Base-by-base conservation (phyloP, 352 stramenopile genomes). In the Phytophthora pluvialis region DNA sequence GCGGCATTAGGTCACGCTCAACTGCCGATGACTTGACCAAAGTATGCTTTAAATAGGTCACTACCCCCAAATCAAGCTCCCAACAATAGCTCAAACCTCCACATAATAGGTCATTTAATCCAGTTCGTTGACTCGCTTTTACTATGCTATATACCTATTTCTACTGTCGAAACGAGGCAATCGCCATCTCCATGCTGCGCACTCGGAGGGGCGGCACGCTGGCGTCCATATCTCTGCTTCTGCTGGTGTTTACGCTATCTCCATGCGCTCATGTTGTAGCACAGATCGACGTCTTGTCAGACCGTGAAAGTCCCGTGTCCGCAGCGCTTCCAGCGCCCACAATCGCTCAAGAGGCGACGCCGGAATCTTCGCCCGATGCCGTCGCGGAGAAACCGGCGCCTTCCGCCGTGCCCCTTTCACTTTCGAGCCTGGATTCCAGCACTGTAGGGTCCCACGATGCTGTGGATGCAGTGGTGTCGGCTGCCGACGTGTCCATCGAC, bases 401-500 rank as follows among this genome's bases (percentile, higher is more conserved):
- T 59, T 65, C 44, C 11, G 21, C 32, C 1, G 51, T 1, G 1
- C 18, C 46, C 15, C 16, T 58, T 40, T 18, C 18, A 39, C 9
- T 47, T 60, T 54, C 49, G 16, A 76, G 63, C 40, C 16, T 67
- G 5, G 57, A 64, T 51, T 55, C 57, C 15, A 76, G 68, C 32
- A 35, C 8, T 9, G 7, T 28, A 36, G 68, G 68, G 5, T 76
- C 68, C 6, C 43, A 51, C 33, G 48, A 50, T 12, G 18, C n/a
- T 39, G 39, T 64, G 8, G 38, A 42, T 5, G 57, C 60, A 15
- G 61, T 73, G 33, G 61, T 56, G 25, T 64, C 57, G 32, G 70
- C 73, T 62, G 53, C 75, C 6, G 80, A 93, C 44, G 56, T 89
- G 3, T 91, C 85, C 4, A 94, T 94, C 38, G 76, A 91, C 55